Percentiles rank a stretch among this genome's conserved stretches.
Evolutionary conservation across 2,329 filamentous ascomycete genomes (phyloP).

Genomic region (Xylariaceae sp.): DNA sequence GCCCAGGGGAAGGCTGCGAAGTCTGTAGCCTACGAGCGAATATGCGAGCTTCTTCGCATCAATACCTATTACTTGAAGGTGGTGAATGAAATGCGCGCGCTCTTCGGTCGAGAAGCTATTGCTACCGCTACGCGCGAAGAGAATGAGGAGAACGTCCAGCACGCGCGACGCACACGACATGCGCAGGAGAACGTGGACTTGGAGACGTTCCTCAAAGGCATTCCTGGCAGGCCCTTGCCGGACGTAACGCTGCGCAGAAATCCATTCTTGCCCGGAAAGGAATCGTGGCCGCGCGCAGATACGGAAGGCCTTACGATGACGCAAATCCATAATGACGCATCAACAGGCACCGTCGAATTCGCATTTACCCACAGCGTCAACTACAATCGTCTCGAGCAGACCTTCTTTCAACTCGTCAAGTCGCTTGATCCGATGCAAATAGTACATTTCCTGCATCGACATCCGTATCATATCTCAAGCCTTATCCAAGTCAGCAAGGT

Average conservation of each 20-base stretch:
- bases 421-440: conserved; percentile 78
- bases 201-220: conserved; percentile 50
- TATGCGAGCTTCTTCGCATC: conserved; percentile 43
- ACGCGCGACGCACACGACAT: conserved; percentile 33
- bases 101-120: conserved; percentile 55
- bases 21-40: conserved; percentile 29
- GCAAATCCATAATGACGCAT: conserved; percentile 37
- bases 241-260: conserved; percentile 72
- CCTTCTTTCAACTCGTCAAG: conserved; percentile 76
- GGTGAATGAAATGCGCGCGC: conserved; percentile 77
- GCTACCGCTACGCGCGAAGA: conserved; percentile 49
- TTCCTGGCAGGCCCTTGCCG: conserved; percentile 58
- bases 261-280: conserved; percentile 78
- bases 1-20: conserved; percentile 8
- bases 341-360: conserved; percentile 62
- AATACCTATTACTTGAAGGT: conserved; percentile 72
- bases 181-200: conserved; percentile 50
- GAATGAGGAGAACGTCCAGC: conserved; percentile 42
- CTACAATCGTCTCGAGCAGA: conserved; percentile 69
- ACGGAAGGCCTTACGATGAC: conserved; percentile 83
- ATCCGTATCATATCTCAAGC: conserved; percentile 88
- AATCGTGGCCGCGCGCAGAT: conserved; percentile 76
- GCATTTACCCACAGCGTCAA: conserved; percentile 66
- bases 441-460: conserved; percentile 65
- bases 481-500: conserved; percentile 92